Conservation (phyloP, 495 filamentous ascomycete genomes). For the Penicillium paxilli region DNA sequence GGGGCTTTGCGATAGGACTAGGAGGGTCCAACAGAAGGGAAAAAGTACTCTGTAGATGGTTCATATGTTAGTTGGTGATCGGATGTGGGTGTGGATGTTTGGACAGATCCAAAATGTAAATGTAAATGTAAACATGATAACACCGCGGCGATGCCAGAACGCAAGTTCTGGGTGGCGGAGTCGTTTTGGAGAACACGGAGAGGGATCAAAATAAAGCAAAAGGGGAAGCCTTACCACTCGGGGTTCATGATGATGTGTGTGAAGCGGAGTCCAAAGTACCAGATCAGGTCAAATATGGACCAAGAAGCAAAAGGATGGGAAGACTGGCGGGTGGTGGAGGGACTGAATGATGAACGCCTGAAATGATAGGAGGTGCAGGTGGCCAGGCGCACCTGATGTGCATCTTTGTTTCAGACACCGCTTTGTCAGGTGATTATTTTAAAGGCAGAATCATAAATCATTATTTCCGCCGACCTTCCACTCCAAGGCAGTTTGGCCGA, state of each 20-base stretch:
- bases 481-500: slow-evolving; percentile 19
- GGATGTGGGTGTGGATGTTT: too few species aligned
- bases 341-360: slow-evolving; percentile 30
- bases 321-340: slow-evolving; percentile 18
- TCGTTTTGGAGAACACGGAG: slow-evolving; percentile 16
- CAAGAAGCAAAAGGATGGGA: slow-evolving; percentile 12
- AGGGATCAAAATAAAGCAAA: slow-evolving; percentile 8
- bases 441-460: too few species aligned
- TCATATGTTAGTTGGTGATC: slow-evolving; percentile 11
- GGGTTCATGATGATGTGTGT: slow-evolving; percentile 71
- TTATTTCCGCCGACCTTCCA: too few species aligned
- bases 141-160: not conserved
- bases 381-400: slow-evolving; percentile 31
- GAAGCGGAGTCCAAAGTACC: not conserved
- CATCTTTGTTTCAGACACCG: slow-evolving; percentile 34
- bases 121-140: not conserved
- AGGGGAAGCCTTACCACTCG: slow-evolving; percentile 76
- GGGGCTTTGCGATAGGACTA: slow-evolving; percentile 3
- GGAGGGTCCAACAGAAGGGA: not conserved
- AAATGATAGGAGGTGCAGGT: slow-evolving; percentile 40
- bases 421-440: not conserved
- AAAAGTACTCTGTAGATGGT: slow-evolving; percentile 23
- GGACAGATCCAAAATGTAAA: too few species aligned
- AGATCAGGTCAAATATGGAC: slow-evolving; percentile 11
- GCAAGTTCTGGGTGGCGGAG: slow-evolving; percentile 2